Percentiles rank a stretch among this genome's conserved stretches.
Evolutionary conservation across 1,284 basidiomycete genomes (phyloP).

Genomic region (Anthracocystis walkeri): DNA sequence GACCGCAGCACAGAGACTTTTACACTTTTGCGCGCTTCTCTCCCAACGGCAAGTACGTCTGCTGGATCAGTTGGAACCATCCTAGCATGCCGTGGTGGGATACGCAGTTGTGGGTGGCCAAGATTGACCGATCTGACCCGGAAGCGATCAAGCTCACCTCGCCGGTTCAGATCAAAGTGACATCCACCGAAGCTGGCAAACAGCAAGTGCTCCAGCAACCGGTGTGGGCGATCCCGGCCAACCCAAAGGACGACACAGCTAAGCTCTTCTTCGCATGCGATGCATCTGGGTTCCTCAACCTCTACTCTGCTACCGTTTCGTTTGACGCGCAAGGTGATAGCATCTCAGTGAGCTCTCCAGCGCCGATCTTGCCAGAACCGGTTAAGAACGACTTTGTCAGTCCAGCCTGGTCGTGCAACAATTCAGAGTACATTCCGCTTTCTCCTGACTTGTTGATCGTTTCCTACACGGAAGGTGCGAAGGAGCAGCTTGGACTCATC

Average conservation of each 20-base stretch:
- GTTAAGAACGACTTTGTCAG: constrained; percentile 75
- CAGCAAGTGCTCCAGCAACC: constrained; percentile 67
- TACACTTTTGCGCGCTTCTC: constrained; percentile 77
- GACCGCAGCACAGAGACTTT: constrained; percentile 75
- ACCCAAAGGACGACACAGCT: constrained; percentile 68
- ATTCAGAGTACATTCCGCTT: constrained; percentile 49
- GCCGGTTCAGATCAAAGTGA: constrained; percentile 24
- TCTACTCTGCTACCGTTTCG: constrained; percentile 72
- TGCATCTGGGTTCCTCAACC: constrained; percentile 78
- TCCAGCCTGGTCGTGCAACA: constrained; percentile 75
- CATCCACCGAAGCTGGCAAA: constrained; percentile 19
- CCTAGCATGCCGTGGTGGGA: constrained; percentile 88
- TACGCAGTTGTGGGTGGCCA: constrained; percentile 75
- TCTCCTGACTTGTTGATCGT: constrained; percentile 46
- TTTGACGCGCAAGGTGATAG: not conserved
- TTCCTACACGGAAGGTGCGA: constrained; percentile 31
- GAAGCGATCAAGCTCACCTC: constrained; percentile 19
- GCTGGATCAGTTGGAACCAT: constrained; percentile 78
- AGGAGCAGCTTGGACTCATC: constrained; percentile 38
- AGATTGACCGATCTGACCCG: constrained; percentile 57
- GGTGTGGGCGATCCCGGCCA: constrained; percentile 73
- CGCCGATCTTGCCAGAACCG: constrained; percentile 72
- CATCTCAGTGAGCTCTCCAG: constrained; percentile 1
- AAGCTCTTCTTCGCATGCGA: constrained; percentile 79
- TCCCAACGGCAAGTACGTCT: constrained; percentile 76